phyloP scores from a whole-genome alignment of 139 green algal species.

The Asterochloris sp. region DNA sequence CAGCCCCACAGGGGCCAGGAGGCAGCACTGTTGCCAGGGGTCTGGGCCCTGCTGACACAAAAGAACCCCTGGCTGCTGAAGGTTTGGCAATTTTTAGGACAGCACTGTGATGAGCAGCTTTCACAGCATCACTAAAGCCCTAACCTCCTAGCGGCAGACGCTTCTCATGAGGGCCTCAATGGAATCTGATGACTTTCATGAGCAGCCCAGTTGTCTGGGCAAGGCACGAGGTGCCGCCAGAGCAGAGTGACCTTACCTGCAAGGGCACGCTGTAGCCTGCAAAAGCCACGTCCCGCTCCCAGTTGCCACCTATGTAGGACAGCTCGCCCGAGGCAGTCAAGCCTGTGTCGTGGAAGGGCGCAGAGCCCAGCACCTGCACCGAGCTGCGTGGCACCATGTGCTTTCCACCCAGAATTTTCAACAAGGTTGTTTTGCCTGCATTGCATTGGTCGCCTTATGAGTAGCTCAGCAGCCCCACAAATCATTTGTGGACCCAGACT shows the following conservation, averaged over 20 bases:
- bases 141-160: neutral
- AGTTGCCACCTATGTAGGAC: conserved; percentile 92
- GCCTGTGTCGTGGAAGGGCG: conserved; percentile 90
- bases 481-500: neutral
- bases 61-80: too few relatives aligned
- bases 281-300: conserved; percentile 92
- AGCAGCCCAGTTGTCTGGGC: too few relatives aligned
- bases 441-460: conserved; percentile 16
- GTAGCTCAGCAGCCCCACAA: neutral
- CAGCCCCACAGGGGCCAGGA: too few relatives aligned
- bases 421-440: conserved; percentile 79
- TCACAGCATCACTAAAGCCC: neutral
- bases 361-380: conserved; percentile 73
- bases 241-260: conserved; percentile 37
- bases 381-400: conserved; percentile 75
- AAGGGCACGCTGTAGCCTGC: conserved; percentile 85
- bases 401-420: conserved; percentile 87
- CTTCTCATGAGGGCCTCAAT: neutral
- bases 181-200: too few relatives aligned
- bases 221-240: neutral
- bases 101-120: too few relatives aligned
- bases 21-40: too few relatives aligned
- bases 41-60: too few relatives aligned
- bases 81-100: too few relatives aligned
- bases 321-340: conserved; percentile 80